Conservation (phyloP, 2,329 filamentous ascomycete species). For the Nothophoma quercina region DNA sequence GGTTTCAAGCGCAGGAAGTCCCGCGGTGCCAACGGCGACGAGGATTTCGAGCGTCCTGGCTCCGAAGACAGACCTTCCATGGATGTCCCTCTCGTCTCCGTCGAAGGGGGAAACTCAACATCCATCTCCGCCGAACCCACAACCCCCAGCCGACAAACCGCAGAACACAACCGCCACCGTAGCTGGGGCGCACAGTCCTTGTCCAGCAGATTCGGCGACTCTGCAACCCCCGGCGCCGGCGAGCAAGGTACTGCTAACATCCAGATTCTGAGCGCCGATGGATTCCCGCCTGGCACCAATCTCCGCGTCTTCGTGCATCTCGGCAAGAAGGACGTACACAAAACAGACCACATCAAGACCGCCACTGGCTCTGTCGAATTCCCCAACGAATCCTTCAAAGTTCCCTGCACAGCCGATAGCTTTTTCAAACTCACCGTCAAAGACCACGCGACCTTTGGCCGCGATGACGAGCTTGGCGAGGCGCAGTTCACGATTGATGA, state of each 20-base stretch:
- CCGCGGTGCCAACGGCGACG: constrained; percentile 52
- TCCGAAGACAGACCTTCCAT: constrained; percentile 51
- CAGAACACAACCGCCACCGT: constrained; percentile 44
- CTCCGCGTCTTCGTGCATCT: constrained; percentile 79
- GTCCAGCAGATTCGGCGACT: constrained; percentile 39
- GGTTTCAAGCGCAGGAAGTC: constrained; percentile 79
- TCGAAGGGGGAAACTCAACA: constrained; percentile 34
- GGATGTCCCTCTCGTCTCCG: constrained; percentile 42
- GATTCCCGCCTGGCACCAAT: constrained; percentile 78
- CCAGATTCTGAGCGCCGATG: constrained; percentile 78
- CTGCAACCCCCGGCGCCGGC: constrained; percentile 55
- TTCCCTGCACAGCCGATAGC: constrained; percentile 78
- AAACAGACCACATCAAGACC: constrained; percentile 89
- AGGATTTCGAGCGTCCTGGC: constrained; percentile 52
- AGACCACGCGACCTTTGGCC: constrained; percentile 83
- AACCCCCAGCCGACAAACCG: constrained; percentile 41
- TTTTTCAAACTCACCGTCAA: constrained; percentile 88
- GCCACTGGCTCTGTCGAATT: constrained; percentile 65
- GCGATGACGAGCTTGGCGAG: constrained; percentile 85
- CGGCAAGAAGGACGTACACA: constrained; percentile 77
- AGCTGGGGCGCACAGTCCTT: constrained; percentile 53
- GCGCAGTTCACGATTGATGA: constrained; percentile 92
- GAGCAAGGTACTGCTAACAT: constrained; percentile 81
- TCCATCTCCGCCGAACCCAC: constrained; percentile 15
- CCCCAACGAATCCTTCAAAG: constrained; percentile 75